Conservation (phyloP, 2,329 filamentous ascomycete species). For the Diaporthe sp. region DNA sequence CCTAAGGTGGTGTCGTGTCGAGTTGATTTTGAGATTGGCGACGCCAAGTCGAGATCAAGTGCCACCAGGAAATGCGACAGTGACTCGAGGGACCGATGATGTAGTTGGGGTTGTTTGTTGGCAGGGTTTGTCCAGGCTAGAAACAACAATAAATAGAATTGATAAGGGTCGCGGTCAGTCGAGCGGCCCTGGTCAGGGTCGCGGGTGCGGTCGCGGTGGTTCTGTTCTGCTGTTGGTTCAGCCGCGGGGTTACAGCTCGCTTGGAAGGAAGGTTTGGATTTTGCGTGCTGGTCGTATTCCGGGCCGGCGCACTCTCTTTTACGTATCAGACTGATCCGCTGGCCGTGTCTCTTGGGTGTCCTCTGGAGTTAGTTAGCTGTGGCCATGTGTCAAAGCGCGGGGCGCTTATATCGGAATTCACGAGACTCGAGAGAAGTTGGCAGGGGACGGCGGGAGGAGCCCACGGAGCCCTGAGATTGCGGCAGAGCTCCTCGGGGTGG, state of each 20-base stretch:
- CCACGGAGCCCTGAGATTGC: conserved; percentile 34
- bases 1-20: background rate
- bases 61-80: conserved; percentile 3
- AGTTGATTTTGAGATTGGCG: background rate
- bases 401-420: conserved; percentile 29
- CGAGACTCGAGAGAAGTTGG: background rate
- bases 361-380: background rate
- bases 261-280: conserved; percentile 12
- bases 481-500: conserved; percentile 28
- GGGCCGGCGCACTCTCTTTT: conserved; percentile 19
- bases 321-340: conserved; percentile 18
- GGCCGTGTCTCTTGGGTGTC: background rate
- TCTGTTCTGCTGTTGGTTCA: background rate
- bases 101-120: conserved; percentile 28
- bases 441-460: conserved; percentile 12
- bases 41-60: background rate
- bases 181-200: conserved; percentile 20
- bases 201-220: conserved; percentile 6
- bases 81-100: conserved; percentile 13
- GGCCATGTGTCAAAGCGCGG: conserved; percentile 5
- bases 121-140: background rate
- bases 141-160: conserved; percentile 34
- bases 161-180: conserved; percentile 34
- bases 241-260: conserved; percentile 32
- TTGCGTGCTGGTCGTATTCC: conserved; percentile 8